phyloP scores from a whole-genome alignment of 306 rosid species.

The Cajanus cajan region DNA sequence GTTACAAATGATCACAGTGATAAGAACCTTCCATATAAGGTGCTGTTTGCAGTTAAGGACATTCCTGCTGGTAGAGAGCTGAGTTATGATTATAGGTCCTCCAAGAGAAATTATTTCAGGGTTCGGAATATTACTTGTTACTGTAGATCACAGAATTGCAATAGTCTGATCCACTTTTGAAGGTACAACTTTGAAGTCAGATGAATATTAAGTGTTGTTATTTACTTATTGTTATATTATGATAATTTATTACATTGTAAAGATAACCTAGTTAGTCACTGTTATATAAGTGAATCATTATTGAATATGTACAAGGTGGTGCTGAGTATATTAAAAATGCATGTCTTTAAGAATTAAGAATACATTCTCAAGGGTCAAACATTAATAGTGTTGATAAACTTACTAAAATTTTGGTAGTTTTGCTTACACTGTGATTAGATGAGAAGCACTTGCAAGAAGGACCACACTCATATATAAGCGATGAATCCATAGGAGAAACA shows the following conservation, averaged over 20 bases:
- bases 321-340: too few relatives aligned
- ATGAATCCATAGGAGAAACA: neutral
- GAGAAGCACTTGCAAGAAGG: slow-evolving; percentile 39
- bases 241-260: too few relatives aligned
- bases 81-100: slow-evolving; percentile 27
- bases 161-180: slow-evolving; percentile 9
- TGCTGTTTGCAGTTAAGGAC: slow-evolving; percentile 36
- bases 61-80: slow-evolving; percentile 40
- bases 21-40: slow-evolving; percentile 28
- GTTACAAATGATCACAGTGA: slow-evolving; percentile 19
- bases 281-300: too few relatives aligned
- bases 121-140: neutral
- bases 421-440: too few relatives aligned
- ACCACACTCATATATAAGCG: slow-evolving; percentile 42
- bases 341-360: too few relatives aligned
- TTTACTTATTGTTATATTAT: too few relatives aligned
- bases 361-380: too few relatives aligned
- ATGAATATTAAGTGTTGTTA: too few relatives aligned
- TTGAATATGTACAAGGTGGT: too few relatives aligned
- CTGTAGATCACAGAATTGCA: slow-evolving; percentile 9
- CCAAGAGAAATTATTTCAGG: neutral
- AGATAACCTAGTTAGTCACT: too few relatives aligned
- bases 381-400: too few relatives aligned
- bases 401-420: too few relatives aligned
- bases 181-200: neutral